These are phyloP conservation scores for Quercus ilex DNA, from an alignment of 306 rosid species.

Conservation along the genomic window DNA sequence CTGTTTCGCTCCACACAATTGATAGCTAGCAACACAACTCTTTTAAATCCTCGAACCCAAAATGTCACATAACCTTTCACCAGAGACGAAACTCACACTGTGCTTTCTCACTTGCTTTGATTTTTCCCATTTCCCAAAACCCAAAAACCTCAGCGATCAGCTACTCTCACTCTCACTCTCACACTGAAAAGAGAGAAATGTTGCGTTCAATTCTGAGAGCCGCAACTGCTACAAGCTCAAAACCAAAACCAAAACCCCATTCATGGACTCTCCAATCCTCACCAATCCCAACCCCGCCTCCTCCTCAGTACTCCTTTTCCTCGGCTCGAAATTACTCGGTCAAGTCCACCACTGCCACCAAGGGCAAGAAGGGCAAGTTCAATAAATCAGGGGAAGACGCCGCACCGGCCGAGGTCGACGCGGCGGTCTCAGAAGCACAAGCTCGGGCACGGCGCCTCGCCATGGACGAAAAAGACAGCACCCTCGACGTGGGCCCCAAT, in stretches of 20 bases:
- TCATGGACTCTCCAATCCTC: conserved; percentile 18
- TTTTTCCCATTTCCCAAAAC: conserved; percentile 9
- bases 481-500: conserved; percentile 68
- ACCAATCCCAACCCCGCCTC: conserved; percentile 4
- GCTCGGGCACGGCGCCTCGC: conserved; percentile 64
- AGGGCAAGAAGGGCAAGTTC: conserved; percentile 26
- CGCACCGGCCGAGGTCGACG: conserved; percentile 34
- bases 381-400: conserved; percentile 22
- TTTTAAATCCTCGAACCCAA: no score
- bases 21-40: no score
- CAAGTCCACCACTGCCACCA: conserved; percentile 26
- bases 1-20: no score
- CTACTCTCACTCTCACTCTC: not conserved
- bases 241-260: no score
- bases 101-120: not conserved
- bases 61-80: no score
- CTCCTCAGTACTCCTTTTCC: not conserved
- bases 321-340: conserved; percentile 36
- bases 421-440: conserved; percentile 39
- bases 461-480: conserved; percentile 58
- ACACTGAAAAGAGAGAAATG: not conserved
- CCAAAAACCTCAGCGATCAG: conserved; percentile 26
- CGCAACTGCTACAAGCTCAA: no score
- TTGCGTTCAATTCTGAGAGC: no score
- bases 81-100: not conserved